phyloP scores from a whole-genome alignment of 2,329 filamentous ascomycete genomes.

The Alternaria incomplexa region DNA sequence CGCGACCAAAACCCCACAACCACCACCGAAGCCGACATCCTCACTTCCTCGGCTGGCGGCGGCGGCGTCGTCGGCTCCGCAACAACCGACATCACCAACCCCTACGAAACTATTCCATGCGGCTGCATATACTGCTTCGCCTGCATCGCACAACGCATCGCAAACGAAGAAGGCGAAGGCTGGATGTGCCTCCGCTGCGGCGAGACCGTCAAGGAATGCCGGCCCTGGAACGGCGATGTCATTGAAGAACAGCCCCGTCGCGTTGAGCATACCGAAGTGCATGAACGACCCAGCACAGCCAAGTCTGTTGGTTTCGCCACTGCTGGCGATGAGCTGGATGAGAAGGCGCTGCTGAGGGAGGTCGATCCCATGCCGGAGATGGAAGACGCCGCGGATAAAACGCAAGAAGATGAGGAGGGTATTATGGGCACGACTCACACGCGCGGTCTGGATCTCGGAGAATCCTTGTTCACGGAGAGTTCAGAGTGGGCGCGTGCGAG shows the following conservation, averaged over 20 bases:
- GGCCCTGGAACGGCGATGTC: conserved; percentile 91
- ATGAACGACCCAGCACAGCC: conserved; percentile 7
- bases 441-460: conserved; percentile 36
- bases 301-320: conserved; percentile 30
- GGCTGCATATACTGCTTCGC: conserved; percentile 96
- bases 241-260: conserved; percentile 58
- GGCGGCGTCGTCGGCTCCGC: conserved; percentile 85
- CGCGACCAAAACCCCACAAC: conserved; percentile 82
- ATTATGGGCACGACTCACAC: conserved; percentile 24
- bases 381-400: conserved; percentile 14
- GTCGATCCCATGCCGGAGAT: conserved; percentile 43
- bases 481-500: conserved; percentile 47
- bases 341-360: conserved; percentile 24
- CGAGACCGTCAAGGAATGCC: conserved; percentile 80
- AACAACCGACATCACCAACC: conserved; percentile 93
- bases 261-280: neutral
- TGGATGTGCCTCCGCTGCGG: conserved; percentile 93
- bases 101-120: conserved; percentile 89
- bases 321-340: conserved; percentile 7
- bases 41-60: conserved; percentile 66
- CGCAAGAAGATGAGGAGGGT: neutral
- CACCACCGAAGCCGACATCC: conserved; percentile 71
- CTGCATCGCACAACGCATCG: conserved; percentile 86
- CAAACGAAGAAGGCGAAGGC: conserved; percentile 91
- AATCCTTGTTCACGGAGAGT: conserved; percentile 38